A percentile compares a stretch with the other conserved stretches of the same genome.
These are phyloP conservation scores for Hyphopichia burtonii DNA, from an alignment of 1,139 yeast species.

Conservation along the genomic window DNA sequence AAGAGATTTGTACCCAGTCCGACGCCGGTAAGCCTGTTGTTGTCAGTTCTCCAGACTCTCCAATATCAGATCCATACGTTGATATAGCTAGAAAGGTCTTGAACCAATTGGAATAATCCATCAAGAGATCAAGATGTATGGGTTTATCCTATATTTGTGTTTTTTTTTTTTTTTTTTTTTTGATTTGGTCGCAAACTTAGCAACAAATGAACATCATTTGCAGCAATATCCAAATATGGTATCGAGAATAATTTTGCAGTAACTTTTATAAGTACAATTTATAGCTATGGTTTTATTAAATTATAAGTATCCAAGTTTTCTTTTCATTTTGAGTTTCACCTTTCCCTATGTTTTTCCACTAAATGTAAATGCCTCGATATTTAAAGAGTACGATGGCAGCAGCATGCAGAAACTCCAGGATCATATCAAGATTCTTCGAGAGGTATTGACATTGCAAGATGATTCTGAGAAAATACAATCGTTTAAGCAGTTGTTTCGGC, in stretches of 20 bases:
- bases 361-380: neutral
- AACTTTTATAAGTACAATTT: no score
- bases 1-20: conserved; percentile 58
- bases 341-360: neutral
- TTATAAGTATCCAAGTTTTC: neutral
- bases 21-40: conserved; percentile 69
- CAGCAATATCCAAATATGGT: no score
- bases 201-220: no score
- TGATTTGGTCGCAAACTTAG: neutral
- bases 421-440: conserved; percentile 2
- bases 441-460: conserved; percentile 1
- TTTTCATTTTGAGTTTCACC: neutral
- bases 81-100: conserved; percentile 40
- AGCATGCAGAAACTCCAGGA: conserved; percentile 1
- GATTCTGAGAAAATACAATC: conserved; percentile 4
- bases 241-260: no score
- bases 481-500: conserved; percentile 1
- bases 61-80: conserved; percentile 37
- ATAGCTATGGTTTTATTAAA: no score
- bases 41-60: conserved; percentile 40
- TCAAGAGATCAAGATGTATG: neutral
- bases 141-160: conserved; percentile 1
- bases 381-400: neutral
- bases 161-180: neutral
- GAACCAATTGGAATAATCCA: conserved; percentile 9